Conservation (phyloP, 139 green algal genomes). For the Marvania coccoides region DNA sequence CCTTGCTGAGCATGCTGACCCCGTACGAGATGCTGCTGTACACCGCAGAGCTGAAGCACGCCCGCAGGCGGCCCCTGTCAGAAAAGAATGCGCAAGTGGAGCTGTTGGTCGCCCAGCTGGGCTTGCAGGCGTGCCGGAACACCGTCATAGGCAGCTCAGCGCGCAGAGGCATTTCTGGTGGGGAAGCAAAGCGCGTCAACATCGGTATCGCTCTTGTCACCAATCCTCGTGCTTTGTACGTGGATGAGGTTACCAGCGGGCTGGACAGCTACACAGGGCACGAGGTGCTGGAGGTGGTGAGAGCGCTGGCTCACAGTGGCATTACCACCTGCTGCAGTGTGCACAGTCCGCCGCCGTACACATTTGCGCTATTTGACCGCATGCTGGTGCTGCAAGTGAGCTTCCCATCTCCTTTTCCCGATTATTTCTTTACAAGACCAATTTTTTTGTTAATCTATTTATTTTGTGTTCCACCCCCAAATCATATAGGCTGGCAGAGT, state of each 20-base stretch:
- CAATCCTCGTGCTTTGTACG: slow-evolving; percentile 53
- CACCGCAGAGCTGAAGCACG: slow-evolving; percentile 71
- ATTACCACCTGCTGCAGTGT: slow-evolving; percentile 62
- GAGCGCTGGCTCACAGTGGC: slow-evolving; percentile 12
- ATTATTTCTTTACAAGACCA: too few species aligned
- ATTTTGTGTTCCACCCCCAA: too few species aligned
- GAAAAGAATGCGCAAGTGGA: slow-evolving; percentile 33
- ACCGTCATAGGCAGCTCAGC: slow-evolving; percentile 8
- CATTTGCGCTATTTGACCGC: slow-evolving; percentile 68
- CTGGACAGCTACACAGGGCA: slow-evolving; percentile 34
- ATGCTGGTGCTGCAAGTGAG: slow-evolving; percentile 24
- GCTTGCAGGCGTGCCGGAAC: slow-evolving; percentile 5
- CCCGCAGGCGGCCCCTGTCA: slow-evolving; percentile 17
- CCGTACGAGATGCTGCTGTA: slow-evolving; percentile 76
- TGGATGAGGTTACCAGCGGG: slow-evolving; percentile 37
- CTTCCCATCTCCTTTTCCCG: too few species aligned
- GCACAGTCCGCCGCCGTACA: slow-evolving; percentile 58
- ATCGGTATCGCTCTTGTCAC: slow-evolving; percentile 40
- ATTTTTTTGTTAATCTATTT: too few species aligned
- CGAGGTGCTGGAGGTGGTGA: slow-evolving; percentile 44
- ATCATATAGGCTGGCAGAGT: too few species aligned
- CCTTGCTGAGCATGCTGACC: slow-evolving; percentile 4
- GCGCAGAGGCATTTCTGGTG: background rate
- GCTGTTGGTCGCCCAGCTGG: slow-evolving; percentile 3
- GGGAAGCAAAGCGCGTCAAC: slow-evolving; percentile 12